Evolutionary conservation across 176 grass and related monocot genomes (phyloP), one percentile per base, ranked within the genome.

Genomic region (Puya raimondii): DNA sequence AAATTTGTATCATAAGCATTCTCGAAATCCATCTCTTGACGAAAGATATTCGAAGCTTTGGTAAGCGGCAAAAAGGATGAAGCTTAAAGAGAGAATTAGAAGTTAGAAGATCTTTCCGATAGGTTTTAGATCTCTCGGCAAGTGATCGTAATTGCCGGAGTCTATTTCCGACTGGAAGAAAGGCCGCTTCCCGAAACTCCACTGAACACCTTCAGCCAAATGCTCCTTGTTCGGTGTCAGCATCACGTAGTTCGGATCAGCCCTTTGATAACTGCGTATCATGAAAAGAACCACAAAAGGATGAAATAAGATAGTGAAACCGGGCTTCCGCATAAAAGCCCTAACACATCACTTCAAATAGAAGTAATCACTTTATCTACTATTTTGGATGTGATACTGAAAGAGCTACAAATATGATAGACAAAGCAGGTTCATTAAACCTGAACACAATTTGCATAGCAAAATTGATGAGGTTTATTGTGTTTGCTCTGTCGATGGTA

Each of bases 241-340:
- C 93, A 97, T 97, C 23, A 92, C 86, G 27, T 97, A 92, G 78
- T 97, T 97, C 7, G 84, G 86, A 81, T 97, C 93, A 0, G 89
- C 93, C 76, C 84, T 79, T 77, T 97, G 84, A 63, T 90, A 97
- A 79, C 89, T 92, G 77, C 70, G 81, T 70, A 81, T 64, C 51
- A 12, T 77, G 11, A 72, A 21, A 79, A 42, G 48, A 49, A 21
- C 4, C 27, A 17, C 50, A 70, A 1, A 20, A 15, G 4, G 23
- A 66, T 16, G 22, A 42, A 42, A 42, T 42, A 3, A 26, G 65
- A 65, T 4, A 74, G n/a, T 52, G 33, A 47, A 64, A 42, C 4
- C 47, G 4, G 50, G 12, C 10, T 16, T 13, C 2, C 17, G 9
- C 14, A 61, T 8, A 3, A 64, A 5, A 66, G 61, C 23, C 11